Percentiles rank a stretch among this genome's conserved stretches.
phyloP scores from a whole-genome alignment of 1,284 basidiomycete genomes.

The Earliella scabrosa region DNA sequence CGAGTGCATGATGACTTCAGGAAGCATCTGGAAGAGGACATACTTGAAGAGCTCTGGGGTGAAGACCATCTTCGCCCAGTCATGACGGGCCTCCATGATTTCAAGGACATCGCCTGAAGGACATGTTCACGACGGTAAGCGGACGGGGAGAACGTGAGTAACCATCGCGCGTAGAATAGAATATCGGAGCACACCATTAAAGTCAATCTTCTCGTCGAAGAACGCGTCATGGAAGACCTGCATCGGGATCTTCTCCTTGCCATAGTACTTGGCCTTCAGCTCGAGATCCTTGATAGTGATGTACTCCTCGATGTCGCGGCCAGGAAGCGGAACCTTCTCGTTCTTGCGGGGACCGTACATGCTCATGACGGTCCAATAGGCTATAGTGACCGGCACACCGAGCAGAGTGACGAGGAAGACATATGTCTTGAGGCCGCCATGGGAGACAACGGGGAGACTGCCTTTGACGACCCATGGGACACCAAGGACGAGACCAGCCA shows the following conservation, averaged over 20 bases:
- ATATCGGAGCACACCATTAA: conserved; percentile 70
- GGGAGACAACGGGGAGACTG: conserved; percentile 75
- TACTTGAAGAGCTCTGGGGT: conserved; percentile 93
- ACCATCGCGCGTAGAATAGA: conserved; percentile 11
- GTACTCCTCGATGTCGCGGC: conserved; percentile 87
- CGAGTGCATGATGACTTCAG: conserved; percentile 93
- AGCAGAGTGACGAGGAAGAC: conserved; percentile 78
- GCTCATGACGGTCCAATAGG: conserved; percentile 92
- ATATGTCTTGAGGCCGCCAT: conserved; percentile 83
- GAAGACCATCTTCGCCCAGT: conserved; percentile 92
- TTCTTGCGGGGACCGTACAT: conserved; percentile 84
- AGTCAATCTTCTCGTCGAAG: conserved; percentile 96
- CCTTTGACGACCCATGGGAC: conserved; percentile 86
- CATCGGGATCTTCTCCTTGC: conserved; percentile 94
- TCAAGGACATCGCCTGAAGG: conserved; percentile 87
- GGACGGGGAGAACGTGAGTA: conserved; percentile 12
- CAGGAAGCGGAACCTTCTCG: conserved; percentile 87
- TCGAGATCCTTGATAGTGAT: conserved; percentile 88
- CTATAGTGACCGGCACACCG: conserved; percentile 80
- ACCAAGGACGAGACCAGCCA: conserved; percentile 76
- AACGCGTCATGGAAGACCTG: conserved; percentile 98
- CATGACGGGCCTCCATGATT: conserved; percentile 92
- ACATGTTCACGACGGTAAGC: no score
- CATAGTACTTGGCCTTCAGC: conserved; percentile 79
- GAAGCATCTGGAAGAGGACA: conserved; percentile 87